Base-by-base conservation (phyloP, 2,329 filamentous ascomycete genomes). In the Clonostachys chloroleuca region DNA sequence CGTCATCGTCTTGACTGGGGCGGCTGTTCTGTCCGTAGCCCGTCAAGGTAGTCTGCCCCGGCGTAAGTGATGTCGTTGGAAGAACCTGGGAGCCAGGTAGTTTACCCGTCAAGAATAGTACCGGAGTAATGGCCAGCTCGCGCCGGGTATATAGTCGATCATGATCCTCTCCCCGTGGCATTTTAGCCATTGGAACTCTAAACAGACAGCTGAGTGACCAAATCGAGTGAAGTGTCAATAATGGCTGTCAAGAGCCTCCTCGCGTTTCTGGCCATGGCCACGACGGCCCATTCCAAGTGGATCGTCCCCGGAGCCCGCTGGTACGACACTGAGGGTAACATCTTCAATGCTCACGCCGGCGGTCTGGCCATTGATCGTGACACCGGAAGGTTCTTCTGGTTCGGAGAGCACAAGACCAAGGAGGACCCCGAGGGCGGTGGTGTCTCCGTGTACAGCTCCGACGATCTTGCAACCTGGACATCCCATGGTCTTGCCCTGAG, bases 261-360 rank as follows among this genome's bases (percentile, higher is more conserved):
- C n/a, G 43, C 34, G 8, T 14, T 34, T 33, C 43, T 44, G 12
- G 30, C 30, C 14, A 5, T 44, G 9, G 34, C 18, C n/a, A 35
- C 33, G 14, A 18, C 17, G 36, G 36, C 36, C 17, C 14, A 39
- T 39, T 39, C 36, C 45, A 43, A 43, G 40, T 84, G 78, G 62
- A 84, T 84, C 43, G 79, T 83, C 4, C 81, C 81, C 0, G 81
- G 80, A 5, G 80, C 70, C 0, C 66, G 79, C 58, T 85, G 81
- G 81, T 69, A 64, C 16, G 81, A 83, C 52, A 84, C 77, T 0
- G 70, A 80, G 4, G 80, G 80, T 1, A 72, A 77, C n/a, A 58
- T 82, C 12, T 73, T 84, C 46, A 84, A 81, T 45, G 80, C 80
- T 2, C 81, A 85, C 56, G 81, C 81, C 2, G 81, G 81, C 2